phyloP scores from a whole-genome alignment of 2,329 filamentous ascomycete genomes.

The Fusarium sp. region DNA sequence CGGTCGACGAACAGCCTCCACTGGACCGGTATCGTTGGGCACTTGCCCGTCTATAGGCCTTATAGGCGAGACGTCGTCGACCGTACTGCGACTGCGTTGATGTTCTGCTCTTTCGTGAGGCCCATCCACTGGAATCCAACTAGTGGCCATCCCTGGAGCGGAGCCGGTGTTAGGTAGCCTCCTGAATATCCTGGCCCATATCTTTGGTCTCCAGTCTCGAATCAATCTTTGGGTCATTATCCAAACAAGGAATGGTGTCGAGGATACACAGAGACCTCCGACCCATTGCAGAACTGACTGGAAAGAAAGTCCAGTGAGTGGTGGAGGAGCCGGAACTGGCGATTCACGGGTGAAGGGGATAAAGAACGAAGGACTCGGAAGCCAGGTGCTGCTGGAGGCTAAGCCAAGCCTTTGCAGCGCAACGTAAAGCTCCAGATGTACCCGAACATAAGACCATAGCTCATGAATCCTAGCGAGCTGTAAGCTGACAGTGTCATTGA shows the following conservation, averaged over 20 bases:
- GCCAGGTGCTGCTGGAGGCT: conserved; percentile 52
- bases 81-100: conserved; percentile 37
- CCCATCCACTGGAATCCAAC: conserved; percentile 21
- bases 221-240: conserved; percentile 56
- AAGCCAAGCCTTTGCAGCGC: conserved; percentile 64
- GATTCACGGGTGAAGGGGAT: conserved; percentile 65
- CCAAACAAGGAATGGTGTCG: conserved; percentile 61
- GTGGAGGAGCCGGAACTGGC: conserved; percentile 60
- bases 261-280: conserved; percentile 54
- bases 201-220: conserved; percentile 49
- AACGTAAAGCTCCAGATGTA: conserved; percentile 64
- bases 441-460: conserved; percentile 56
- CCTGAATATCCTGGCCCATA: conserved; percentile 55
- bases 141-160: conserved; percentile 39
- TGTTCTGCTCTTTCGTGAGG: conserved; percentile 32
- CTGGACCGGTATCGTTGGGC: conserved; percentile 43
- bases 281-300: conserved; percentile 58
- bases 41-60: conserved; percentile 48
- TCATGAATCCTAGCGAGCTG: conserved; percentile 43
- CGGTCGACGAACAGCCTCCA: conserved; percentile 54
- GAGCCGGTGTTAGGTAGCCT: conserved; percentile 55
- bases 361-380: conserved; percentile 63
- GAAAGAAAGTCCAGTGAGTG: conserved; percentile 52
- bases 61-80: conserved; percentile 42
- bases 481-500: conserved; percentile 20